A percentile compares a stretch with the other conserved stretches of the same genome.
Conservation (phyloP, 148 eudicot species). For the Rhododendron vialii region DNA sequence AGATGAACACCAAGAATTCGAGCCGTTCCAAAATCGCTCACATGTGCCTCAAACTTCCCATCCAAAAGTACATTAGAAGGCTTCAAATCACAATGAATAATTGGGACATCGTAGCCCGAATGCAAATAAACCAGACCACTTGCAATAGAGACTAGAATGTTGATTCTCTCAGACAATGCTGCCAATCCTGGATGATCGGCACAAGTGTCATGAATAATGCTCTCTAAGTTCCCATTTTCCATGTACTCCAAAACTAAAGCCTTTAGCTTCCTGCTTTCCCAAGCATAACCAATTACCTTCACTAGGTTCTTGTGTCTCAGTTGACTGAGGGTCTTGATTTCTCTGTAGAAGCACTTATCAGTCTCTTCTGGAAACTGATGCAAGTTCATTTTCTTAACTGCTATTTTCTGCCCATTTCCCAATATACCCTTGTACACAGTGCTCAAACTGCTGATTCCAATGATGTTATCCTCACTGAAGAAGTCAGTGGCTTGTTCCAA, state of each 20-base stretch:
- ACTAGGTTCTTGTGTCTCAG: constrained; percentile 82
- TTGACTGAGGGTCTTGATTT: constrained; percentile 57
- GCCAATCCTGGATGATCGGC: constrained; percentile 43
- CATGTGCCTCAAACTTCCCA: constrained; percentile 63
- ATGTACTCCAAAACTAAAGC: constrained; percentile 81
- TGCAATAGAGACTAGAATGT: constrained; percentile 51
- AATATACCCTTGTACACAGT: constrained; percentile 73
- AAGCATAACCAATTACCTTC: constrained; percentile 81
- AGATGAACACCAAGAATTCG: constrained; percentile 66
- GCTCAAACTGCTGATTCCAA: constrained; percentile 66
- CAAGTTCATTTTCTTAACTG: constrained; percentile 68
- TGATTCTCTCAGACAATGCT: constrained; percentile 44
- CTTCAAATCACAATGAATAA: constrained; percentile 88
- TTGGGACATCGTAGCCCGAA: constrained; percentile 68
- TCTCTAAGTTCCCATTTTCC: constrained; percentile 85
- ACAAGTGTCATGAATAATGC: constrained; percentile 48
- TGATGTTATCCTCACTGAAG: constrained; percentile 49
- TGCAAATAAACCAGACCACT: constrained; percentile 79
- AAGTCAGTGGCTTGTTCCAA: constrained; percentile 53
- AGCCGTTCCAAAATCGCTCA: constrained; percentile 93
- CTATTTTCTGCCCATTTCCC: constrained; percentile 49
- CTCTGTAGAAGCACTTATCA: constrained; percentile 67
- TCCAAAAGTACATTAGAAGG: constrained; percentile 90
- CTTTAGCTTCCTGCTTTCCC: constrained; percentile 79
- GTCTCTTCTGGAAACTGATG: constrained; percentile 62